A percentile compares a stretch with the other conserved stretches of the same genome.
Conservation (phyloP, 768 basidiomycete species). For the Terana coerulea region DNA sequence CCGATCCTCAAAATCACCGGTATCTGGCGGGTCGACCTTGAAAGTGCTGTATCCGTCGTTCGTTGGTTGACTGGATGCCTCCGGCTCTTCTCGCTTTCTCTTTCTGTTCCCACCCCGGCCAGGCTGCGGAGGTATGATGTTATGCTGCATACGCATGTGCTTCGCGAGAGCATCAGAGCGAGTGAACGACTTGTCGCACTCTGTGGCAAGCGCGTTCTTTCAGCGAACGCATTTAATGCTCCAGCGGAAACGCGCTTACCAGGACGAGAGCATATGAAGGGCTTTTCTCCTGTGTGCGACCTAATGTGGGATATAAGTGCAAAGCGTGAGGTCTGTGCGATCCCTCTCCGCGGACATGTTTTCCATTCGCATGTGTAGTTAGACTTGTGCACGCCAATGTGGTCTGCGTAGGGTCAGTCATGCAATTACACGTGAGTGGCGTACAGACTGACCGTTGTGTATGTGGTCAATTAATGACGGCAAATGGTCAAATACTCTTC, state of each 20-base stretch:
- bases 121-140: slow-evolving; percentile 69
- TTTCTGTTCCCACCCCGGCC: slow-evolving; percentile 68
- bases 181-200: slow-evolving; percentile 94
- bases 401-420: slow-evolving; percentile 40
- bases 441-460: slow-evolving; percentile 69
- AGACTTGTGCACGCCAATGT: slow-evolving; percentile 81
- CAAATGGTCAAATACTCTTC: slow-evolving; percentile 65
- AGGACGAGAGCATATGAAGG: slow-evolving; percentile 77
- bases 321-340: slow-evolving; percentile 85
- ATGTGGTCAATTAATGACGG: slow-evolving; percentile 80
- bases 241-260: too few relatives aligned
- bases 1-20: slow-evolving; percentile 37
- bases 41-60: slow-evolving; percentile 43
- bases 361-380: slow-evolving; percentile 90
- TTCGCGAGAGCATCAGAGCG: slow-evolving; percentile 92
- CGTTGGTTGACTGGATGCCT: slow-evolving; percentile 6
- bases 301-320: slow-evolving; percentile 89
- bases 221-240: neutral
- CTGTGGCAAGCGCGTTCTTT: slow-evolving; percentile 34
- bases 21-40: slow-evolving; percentile 49
- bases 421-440: slow-evolving; percentile 2
- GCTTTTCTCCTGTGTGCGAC: slow-evolving; percentile 93
- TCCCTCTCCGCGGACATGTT: slow-evolving; percentile 72
- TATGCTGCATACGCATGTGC: slow-evolving; percentile 88
- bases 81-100: slow-evolving; percentile 49